phyloP scores from a whole-genome alignment of 352 stramenopile species.

The Globisporangium cylindrosporum region DNA sequence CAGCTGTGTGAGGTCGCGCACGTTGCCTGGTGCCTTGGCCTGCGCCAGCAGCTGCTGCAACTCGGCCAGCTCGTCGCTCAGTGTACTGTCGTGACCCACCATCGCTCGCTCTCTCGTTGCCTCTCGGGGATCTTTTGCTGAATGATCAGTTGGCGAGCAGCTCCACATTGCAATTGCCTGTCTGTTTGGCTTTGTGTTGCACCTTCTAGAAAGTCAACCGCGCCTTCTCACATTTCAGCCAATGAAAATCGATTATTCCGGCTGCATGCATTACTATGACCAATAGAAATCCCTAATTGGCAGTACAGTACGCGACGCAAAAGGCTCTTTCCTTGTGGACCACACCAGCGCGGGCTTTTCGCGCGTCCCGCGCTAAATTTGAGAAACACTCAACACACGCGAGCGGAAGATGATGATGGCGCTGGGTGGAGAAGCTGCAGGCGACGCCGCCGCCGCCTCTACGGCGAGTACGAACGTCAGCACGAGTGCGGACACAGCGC shows the following conservation, averaged over 20 bases:
- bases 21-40: conserved; percentile 53
- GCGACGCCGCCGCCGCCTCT: background rate
- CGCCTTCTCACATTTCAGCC: background rate
- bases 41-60: conserved; percentile 59
- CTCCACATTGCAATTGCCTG: no score
- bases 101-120: conserved; percentile 10
- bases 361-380: conserved; percentile 7
- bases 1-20: conserved; percentile 58
- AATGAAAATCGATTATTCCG: background rate
- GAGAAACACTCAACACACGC: background rate
- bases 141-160: background rate
- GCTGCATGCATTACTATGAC: background rate
- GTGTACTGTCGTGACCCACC: conserved; percentile 23
- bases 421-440: conserved; percentile 3
- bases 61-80: conserved; percentile 61
- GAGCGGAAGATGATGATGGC: conserved; percentile 5
- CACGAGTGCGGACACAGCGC: background rate
- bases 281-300: background rate
- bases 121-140: background rate
- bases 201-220: conserved; percentile 3
- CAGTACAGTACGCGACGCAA: no score
- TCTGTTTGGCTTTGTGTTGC: background rate
- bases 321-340: background rate
- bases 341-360: conserved; percentile 11
- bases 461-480: background rate